Evolutionary conservation across 306 rosid species (phyloP).

Genomic region (Quercus agrifolia): DNA sequence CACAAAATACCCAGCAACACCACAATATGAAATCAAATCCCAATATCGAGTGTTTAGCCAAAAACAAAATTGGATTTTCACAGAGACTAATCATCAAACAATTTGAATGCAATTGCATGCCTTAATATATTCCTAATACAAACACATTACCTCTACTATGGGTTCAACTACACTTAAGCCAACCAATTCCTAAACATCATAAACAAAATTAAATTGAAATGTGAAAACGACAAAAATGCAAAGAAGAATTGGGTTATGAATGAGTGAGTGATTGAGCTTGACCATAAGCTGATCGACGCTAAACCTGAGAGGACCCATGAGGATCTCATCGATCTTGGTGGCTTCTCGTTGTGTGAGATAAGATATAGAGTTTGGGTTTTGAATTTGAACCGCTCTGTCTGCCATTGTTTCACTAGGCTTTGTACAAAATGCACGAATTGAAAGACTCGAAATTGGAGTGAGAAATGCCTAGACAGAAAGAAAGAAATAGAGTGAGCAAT

Average conservation of each 20-base stretch:
- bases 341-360: conserved; percentile 78
- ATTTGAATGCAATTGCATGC: not conserved
- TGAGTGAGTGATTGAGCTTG: not conserved
- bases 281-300: conserved; percentile 93
- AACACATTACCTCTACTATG: conserved; percentile 66
- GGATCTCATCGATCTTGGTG: conserved; percentile 79
- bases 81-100: not conserved
- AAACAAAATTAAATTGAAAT: not conserved
- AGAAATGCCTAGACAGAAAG: conserved; percentile 40
- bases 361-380: conserved; percentile 48
- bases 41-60: no score
- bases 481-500: not conserved
- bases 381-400: conserved; percentile 3
- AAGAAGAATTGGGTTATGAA: not conserved
- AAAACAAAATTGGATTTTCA: not conserved
- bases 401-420: conserved; percentile 16
- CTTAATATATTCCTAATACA: not conserved
- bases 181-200: conserved; percentile 71
- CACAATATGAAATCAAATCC: no score
- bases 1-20: no score
- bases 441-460: conserved; percentile 23
- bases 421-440: conserved; percentile 38
- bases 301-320: conserved; percentile 96
- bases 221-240: not conserved
- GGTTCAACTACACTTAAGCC: conserved; percentile 94